Conservation (phyloP, 768 basidiomycete genomes). For the Glaciozyma antarctica region DNA sequence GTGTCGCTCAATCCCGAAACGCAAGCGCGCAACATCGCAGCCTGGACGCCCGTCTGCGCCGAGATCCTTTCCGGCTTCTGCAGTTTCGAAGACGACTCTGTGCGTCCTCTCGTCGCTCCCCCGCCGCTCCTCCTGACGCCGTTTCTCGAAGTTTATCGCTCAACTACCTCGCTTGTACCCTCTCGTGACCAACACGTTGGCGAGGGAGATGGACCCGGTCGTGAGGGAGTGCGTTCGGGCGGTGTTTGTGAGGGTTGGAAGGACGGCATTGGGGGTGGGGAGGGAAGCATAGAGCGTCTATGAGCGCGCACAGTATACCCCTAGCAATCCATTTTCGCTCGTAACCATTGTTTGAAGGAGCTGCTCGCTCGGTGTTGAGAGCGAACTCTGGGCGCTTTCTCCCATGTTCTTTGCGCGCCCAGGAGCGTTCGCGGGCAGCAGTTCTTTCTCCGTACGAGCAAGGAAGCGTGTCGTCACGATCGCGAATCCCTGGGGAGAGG, state of each 20-base stretch:
- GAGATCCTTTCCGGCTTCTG: constrained; percentile 86
- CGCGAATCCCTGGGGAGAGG: too few species aligned
- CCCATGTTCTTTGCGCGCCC: too few species aligned
- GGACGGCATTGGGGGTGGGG: not conserved
- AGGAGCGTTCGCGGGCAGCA: too few species aligned
- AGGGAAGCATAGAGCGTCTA: too few species aligned
- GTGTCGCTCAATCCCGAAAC: constrained; percentile 78
- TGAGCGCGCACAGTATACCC: too few species aligned
- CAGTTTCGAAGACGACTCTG: constrained; percentile 79
- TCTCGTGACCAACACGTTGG: constrained; percentile 70
- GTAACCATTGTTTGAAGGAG: too few species aligned
- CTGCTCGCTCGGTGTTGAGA: too few species aligned
- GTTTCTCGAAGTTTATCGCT: constrained; percentile 62
- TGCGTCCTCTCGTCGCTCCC: constrained; percentile 44
- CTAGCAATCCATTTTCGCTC: too few species aligned
- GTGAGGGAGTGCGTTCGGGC: constrained; percentile 67
- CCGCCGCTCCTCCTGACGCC: not conserved
- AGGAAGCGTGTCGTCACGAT: too few species aligned
- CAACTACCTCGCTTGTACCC: constrained; percentile 89
- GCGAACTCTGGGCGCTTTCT: too few species aligned
- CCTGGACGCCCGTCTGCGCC: constrained; percentile 98
- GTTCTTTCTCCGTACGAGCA: too few species aligned
- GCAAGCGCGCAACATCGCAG: constrained; percentile 86
- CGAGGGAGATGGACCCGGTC: constrained; percentile 71
- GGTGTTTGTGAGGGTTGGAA: constrained; percentile 48